phyloP scores from a whole-genome alignment of 768 basidiomycete species.

The Podaxis sp. region DNA sequence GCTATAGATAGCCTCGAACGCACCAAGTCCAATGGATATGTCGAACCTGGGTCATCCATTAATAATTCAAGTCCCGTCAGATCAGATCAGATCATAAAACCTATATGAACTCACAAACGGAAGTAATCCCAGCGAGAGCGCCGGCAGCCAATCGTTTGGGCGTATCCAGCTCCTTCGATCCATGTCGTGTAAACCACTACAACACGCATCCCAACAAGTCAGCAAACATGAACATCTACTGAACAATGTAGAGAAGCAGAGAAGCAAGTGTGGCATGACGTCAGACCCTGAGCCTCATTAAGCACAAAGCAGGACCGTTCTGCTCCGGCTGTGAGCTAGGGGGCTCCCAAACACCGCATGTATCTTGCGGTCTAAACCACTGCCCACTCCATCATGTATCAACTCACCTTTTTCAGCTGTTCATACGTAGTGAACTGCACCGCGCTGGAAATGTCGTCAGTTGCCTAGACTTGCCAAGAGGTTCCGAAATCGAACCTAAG shows the following conservation, averaged over 20 bases:
- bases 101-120: slow-evolving; percentile 69
- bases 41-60: slow-evolving; percentile 54
- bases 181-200: slow-evolving; percentile 69
- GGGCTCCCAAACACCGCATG: background rate
- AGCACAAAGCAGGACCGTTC: background rate
- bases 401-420: slow-evolving; percentile 76
- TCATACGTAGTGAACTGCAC: slow-evolving; percentile 90
- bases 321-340: background rate
- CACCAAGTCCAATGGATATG: slow-evolving; percentile 93
- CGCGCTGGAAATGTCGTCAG: slow-evolving; percentile 41
- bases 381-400: background rate
- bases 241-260: background rate
- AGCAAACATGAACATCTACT: background rate
- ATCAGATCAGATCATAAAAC: slow-evolving; percentile 2
- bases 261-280: slow-evolving; percentile 23
- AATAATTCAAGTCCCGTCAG: background rate
- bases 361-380: background rate
- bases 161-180: slow-evolving; percentile 80
- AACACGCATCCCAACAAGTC: slow-evolving; percentile 1
- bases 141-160: slow-evolving; percentile 83
- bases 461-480: background rate
- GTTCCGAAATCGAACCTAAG: background rate
- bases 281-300: slow-evolving; percentile 21
- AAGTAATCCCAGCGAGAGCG: slow-evolving; percentile 90
- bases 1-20: slow-evolving; percentile 91